A percentile compares a stretch with the other conserved stretches of the same genome.
Conservation (phyloP, 441 rosid genomes). For the Aleurites moluccanus region DNA sequence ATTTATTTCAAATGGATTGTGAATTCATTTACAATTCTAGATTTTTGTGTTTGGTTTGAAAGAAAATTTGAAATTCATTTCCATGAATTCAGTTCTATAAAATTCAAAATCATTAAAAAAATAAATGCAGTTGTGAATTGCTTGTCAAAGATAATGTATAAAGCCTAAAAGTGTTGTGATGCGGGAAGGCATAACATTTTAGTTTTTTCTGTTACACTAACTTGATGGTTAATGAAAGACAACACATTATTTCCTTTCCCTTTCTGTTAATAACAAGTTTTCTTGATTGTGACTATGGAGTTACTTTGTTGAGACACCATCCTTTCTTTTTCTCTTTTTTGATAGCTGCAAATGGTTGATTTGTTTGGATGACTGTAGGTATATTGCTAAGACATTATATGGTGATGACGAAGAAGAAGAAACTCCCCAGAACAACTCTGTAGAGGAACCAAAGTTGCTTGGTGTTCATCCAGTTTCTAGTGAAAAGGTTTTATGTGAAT, state of each 20-base stretch:
- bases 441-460: slow-evolving; percentile 81
- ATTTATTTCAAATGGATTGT: too few species aligned
- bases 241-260: not conserved
- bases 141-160: not conserved
- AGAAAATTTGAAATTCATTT: too few species aligned
- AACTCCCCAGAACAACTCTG: slow-evolving; percentile 41
- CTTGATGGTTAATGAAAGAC: too few species aligned
- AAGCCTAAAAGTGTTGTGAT: not conserved
- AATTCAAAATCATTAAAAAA: too few species aligned
- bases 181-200: not conserved
- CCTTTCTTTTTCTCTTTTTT: not conserved
- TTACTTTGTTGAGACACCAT: slow-evolving; percentile 7
- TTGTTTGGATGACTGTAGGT: slow-evolving; percentile 46
- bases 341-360: slow-evolving; percentile 21
- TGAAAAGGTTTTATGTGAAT: slow-evolving; percentile 70
- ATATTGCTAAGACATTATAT: slow-evolving; percentile 77
- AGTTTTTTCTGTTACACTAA: not conserved
- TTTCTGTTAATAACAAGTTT: not conserved
- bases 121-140: not conserved
- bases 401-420: slow-evolving; percentile 71
- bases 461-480: slow-evolving; percentile 81
- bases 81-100: too few species aligned
- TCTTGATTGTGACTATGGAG: not conserved
- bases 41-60: too few species aligned
- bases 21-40: too few species aligned